phyloP scores from a whole-genome alignment of 345 rosid genomes.

The Syzygium aromaticum region DNA sequence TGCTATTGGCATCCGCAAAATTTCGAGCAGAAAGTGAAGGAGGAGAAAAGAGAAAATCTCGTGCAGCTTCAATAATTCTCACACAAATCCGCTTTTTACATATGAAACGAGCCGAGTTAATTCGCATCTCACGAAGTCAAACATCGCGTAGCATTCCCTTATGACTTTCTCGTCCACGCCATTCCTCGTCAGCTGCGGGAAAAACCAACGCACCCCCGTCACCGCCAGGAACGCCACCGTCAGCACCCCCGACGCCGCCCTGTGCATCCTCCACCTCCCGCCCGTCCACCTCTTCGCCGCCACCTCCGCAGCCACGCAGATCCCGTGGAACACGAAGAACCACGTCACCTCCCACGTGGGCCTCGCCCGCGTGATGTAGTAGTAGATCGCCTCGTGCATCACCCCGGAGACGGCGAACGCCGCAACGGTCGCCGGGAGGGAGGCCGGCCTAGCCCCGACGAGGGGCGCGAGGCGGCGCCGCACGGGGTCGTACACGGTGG shows the following conservation, averaged over 20 bases:
- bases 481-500: conserved; percentile 39
- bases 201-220: conserved; percentile 39
- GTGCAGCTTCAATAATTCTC: background rate
- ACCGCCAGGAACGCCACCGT: conserved; percentile 24
- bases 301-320: conserved; percentile 32
- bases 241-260: conserved; percentile 19
- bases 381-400: conserved; percentile 58
- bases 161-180: conserved; percentile 23
- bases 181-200: conserved; percentile 35
- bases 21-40: no score
- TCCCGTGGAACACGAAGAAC: conserved; percentile 53
- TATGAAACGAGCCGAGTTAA: background rate
- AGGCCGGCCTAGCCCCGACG: conserved; percentile 18
- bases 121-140: conserved; percentile 9
- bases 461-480: conserved; percentile 3
- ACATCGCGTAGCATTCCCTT: conserved; percentile 13
- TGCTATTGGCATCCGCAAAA: no score
- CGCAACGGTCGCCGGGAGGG: conserved; percentile 21
- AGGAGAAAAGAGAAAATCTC: no score
- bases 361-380: conserved; percentile 20
- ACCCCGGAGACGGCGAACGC: conserved; percentile 52
- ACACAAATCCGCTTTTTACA: background rate
- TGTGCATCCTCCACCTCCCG: conserved; percentile 16
- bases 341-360: conserved; percentile 79
- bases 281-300: conserved; percentile 18